These are phyloP conservation scores for Tubosaeta sp. DNA, from an alignment of 768 basidiomycete species.

Conservation along the genomic window DNA sequence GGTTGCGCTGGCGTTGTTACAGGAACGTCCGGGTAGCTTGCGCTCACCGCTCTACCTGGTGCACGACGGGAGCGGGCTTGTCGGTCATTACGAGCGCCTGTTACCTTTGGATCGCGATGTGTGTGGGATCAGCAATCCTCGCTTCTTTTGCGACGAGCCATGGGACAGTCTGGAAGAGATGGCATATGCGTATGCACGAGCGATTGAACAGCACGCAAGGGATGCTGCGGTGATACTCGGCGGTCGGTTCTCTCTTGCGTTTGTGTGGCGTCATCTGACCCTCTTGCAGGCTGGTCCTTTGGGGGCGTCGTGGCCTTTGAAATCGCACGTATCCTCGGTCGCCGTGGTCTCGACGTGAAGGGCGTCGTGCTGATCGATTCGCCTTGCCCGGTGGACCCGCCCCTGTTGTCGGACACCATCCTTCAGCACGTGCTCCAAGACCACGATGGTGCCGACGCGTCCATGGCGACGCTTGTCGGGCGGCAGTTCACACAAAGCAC, in stretches of 20 bases:
- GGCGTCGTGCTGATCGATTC: constrained; percentile 68
- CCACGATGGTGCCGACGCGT: constrained; percentile 27
- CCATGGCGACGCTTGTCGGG: constrained; percentile 36
- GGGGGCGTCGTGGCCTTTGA: constrained; percentile 73
- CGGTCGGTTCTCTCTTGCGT: constrained; percentile 36
- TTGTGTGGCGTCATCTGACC: neutral
- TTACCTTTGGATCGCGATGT: constrained; percentile 45
- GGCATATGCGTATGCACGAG: constrained; percentile 46
- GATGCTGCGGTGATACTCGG: constrained; percentile 48
- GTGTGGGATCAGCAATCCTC: constrained; percentile 60
- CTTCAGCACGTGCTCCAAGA: constrained; percentile 45
- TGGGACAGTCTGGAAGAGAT: constrained; percentile 53
- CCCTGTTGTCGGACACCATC: constrained; percentile 48
- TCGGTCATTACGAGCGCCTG: constrained; percentile 47
- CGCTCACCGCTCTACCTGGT: constrained; percentile 54
- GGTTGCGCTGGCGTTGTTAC: constrained; percentile 35
- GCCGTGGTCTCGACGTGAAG: constrained; percentile 39
- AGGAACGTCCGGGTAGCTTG: constrained; percentile 22
- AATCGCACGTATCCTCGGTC: constrained; percentile 45
- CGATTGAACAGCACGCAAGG: constrained; percentile 32
- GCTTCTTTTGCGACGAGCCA: constrained; percentile 37
- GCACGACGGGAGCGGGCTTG: constrained; percentile 70
- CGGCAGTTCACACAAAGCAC: constrained; percentile 50
- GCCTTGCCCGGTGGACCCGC: constrained; percentile 51
- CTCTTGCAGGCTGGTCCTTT: constrained; percentile 65